These are phyloP conservation scores for Rhizophora mangle DNA, from an alignment of 345 rosid genomes.

Conservation along the genomic window DNA sequence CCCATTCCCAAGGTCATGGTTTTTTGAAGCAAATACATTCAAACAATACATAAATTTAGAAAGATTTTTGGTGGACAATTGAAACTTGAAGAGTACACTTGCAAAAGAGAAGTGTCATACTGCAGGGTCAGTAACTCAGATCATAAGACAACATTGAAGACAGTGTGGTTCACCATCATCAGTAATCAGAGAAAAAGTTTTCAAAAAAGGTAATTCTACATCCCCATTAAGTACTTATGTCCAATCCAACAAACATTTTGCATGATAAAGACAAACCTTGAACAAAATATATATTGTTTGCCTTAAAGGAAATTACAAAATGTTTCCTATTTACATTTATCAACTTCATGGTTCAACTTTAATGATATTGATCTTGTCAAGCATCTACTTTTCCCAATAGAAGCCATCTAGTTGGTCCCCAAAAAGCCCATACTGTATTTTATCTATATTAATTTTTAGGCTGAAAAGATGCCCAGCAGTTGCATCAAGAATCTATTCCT, in stretches of 20 bases:
- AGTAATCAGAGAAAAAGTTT: neutral
- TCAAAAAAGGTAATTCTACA: neutral
- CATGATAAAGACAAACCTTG: neutral
- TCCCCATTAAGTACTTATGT: neutral
- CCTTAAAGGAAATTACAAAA: neutral
- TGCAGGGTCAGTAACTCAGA: constrained; percentile 1
- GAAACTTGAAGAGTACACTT: neutral
- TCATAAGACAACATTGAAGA: neutral
- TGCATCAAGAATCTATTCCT: constrained; percentile 26
- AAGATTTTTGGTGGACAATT: neutral
- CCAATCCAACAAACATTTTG: neutral
- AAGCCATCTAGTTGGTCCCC: constrained; percentile 3
- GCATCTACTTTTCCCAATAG: constrained; percentile 11
- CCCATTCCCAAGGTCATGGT: neutral
- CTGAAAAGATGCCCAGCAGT: constrained; percentile 22
- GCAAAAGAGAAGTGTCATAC: neutral
- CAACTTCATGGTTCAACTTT: neutral
- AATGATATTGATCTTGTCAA: neutral
- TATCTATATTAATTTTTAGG: neutral
- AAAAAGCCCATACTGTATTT: neutral
- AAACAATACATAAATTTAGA: neutral
- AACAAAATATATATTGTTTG: neutral
- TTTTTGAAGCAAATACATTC: no score
- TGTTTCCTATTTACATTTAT: neutral
- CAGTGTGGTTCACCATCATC: neutral